Evolutionary conservation across 2,329 filamentous ascomycete species (phyloP), one percentile per base, ranked within the genome.

Genomic region (Penicillium crustosum): DNA sequence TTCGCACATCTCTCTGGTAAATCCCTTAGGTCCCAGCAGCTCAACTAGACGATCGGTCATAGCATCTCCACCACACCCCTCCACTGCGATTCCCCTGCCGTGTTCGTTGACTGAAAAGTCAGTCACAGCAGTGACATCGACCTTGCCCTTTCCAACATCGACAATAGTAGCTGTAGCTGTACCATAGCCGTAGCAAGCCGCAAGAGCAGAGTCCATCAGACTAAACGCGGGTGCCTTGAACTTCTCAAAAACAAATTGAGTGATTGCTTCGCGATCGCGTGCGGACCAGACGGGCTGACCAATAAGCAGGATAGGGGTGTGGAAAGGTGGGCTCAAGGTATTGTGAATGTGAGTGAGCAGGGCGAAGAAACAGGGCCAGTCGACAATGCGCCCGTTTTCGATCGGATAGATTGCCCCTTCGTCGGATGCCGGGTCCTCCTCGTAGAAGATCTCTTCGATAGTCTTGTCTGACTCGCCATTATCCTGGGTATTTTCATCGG

Each of bases 191-290:
- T 86, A 88, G 57, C 80, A 88, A 0, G 91, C 89, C 27, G 94
- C 93, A 47, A 95, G 78, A 3, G 91, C 93, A 66, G 91, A 89
- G 75, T 97, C 90, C 79, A 99, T 89, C 61, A 97, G 83, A 67
- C 89, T 93, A 51, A 99, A 89, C 0, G 91, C 92, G 0, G 94
- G 94, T 0, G 91, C 94, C 78, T 93, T 94, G 72, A 96, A 96
- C 77, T 94, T 95, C 77, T 99, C 94, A 70, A 99, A 99, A 63
- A 97, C 86, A 79, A 96, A 99, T 62, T 94, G 91, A 15, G 93
- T 90, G 64, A 99, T 88, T 39, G 84, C 85, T 76, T 97, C 93
- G 72, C 89, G 89, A 74, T 97, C 92, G 61, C 89, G 88, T 9
- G 89, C 86, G 4, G 91, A 92, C 93, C 94, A 99, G 66, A 88